These are phyloP conservation scores for Noccaea bulbosa DNA, from an alignment of 345 rosid species.

Conservation along the genomic window DNA sequence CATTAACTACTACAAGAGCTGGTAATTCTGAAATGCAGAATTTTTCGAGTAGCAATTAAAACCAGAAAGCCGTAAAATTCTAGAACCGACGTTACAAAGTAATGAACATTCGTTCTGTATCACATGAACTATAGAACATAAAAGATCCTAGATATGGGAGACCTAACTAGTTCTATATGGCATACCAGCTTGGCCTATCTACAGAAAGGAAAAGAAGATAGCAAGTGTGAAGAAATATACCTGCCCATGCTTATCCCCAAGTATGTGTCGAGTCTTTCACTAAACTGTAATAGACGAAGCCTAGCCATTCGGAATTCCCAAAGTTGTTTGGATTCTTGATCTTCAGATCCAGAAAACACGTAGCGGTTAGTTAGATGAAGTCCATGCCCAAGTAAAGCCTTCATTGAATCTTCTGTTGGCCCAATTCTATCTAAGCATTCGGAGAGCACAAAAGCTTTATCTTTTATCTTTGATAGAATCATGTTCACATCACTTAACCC, in stretches of 20 bases:
- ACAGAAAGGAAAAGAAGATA: conserved; percentile 25
- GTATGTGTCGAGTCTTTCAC: conserved; percentile 88
- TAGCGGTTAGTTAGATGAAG: conserved; percentile 59
- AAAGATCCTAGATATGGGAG: conserved; percentile 18
- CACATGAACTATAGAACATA: conserved; percentile 8
- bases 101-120: conserved; percentile 4
- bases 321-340: conserved; percentile 53
- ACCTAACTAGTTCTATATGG: conserved; percentile 28
- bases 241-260: conserved; percentile 99
- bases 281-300: conserved; percentile 79
- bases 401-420: conserved; percentile 77
- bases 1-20: conserved; percentile 47
- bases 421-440: conserved; percentile 83
- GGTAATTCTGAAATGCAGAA: conserved; percentile 14
- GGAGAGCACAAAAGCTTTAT: conserved; percentile 69
- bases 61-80: conserved; percentile 7
- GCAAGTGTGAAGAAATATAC: conserved; percentile 46
- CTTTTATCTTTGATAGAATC: conserved; percentile 69
- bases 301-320: conserved; percentile 83
- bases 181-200: conserved; percentile 19
- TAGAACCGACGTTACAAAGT: conserved; percentile 19
- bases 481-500: conserved; percentile 61
- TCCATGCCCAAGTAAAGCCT: conserved; percentile 76
- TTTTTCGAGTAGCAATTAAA: conserved; percentile 5
- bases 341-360: conserved; percentile 57